phyloP scores from a whole-genome alignment of 768 basidiomycete species.

The Pleurotus ostreatus region DNA sequence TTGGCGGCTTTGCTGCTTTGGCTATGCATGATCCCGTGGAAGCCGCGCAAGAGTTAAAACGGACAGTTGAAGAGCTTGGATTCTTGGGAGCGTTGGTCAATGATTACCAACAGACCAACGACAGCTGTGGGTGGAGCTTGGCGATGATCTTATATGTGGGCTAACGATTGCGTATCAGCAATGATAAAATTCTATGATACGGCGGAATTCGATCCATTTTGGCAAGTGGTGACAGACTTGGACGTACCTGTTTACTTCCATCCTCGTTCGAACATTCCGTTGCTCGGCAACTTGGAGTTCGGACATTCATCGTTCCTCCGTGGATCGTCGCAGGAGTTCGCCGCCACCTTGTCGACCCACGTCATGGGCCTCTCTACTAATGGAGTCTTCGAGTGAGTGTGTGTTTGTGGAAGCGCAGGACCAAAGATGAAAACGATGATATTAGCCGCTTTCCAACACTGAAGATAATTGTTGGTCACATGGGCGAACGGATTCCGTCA shows the following conservation, averaged over 20 bases:
- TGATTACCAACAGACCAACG: constrained; percentile 39
- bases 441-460: constrained; percentile 36
- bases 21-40: constrained; percentile 40
- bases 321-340: constrained; percentile 32
- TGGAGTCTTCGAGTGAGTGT: constrained; percentile 33
- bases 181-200: constrained; percentile 34
- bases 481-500: constrained; percentile 39
- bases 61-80: constrained; percentile 34
- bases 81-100: constrained; percentile 38
- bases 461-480: constrained; percentile 38
- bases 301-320: constrained; percentile 28
- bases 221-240: constrained; percentile 30
- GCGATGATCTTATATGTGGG: neutral
- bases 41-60: constrained; percentile 34
- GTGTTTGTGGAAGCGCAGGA: no score
- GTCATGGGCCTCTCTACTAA: constrained; percentile 34
- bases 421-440: no score
- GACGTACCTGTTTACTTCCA: constrained; percentile 37
- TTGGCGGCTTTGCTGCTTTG: constrained; percentile 38
- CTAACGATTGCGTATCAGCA: constrained; percentile 13
- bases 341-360: constrained; percentile 35
- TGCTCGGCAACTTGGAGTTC: constrained; percentile 21
- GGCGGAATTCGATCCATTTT: constrained; percentile 36
- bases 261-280: constrained; percentile 26
- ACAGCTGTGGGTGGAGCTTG: neutral